These are phyloP conservation scores for Parmales sp. DNA, from an alignment of 108 stramenopile species.

Conservation along the genomic window DNA sequence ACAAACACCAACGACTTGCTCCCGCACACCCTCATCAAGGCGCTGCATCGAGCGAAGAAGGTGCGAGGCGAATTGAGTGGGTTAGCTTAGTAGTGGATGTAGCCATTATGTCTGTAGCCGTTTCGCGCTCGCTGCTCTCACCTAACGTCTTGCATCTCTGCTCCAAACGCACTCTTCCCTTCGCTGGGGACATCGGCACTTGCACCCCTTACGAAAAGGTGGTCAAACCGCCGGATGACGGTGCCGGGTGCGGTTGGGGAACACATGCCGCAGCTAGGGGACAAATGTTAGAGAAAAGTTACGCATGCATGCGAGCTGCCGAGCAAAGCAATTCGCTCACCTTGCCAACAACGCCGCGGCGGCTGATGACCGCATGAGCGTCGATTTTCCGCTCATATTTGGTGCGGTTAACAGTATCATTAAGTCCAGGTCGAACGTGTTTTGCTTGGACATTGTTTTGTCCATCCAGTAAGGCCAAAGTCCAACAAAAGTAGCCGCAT, in stretches of 20 bases:
- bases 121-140: too few relatives aligned
- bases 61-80: too few relatives aligned
- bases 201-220: conserved; percentile 77
- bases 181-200: conserved; percentile 82
- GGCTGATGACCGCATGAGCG: conserved; percentile 81
- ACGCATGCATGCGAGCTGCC: background rate
- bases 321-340: conserved; percentile 7
- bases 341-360: conserved; percentile 72
- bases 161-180: conserved; percentile 82
- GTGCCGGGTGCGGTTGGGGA: conserved; percentile 55
- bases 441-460: conserved; percentile 41
- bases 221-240: conserved; percentile 61
- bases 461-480: conserved; percentile 84
- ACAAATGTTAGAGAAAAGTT: background rate
- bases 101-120: too few relatives aligned
- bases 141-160: conserved; percentile 91
- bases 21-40: conserved; percentile 68
- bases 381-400: conserved; percentile 91
- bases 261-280: conserved; percentile 52
- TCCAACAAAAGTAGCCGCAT: conserved; percentile 37
- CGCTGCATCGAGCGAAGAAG: too few relatives aligned
- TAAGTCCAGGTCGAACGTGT: conserved; percentile 58
- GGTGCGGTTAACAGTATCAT: conserved; percentile 88
- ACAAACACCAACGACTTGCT: conserved; percentile 74
- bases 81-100: too few relatives aligned